Evolutionary conservation across 495 filamentous ascomycete genomes (phyloP), one percentile per base, ranked within the genome.

Genomic region (Talaromyces stipitatus): DNA sequence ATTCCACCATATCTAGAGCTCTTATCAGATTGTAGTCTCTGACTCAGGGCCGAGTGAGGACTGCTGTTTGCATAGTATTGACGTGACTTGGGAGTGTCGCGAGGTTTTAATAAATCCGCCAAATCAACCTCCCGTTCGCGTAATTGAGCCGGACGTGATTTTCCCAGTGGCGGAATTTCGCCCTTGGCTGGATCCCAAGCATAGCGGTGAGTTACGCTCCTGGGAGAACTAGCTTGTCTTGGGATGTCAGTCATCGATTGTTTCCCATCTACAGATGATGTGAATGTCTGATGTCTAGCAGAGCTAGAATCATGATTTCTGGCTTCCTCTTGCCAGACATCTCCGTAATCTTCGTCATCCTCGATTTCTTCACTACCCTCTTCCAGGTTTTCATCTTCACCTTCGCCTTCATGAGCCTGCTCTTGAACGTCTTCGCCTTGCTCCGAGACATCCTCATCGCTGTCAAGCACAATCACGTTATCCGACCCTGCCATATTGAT

Each of bases 391-490:
- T 41, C 38, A 2, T 50, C 57, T 9, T 79, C 72, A 6, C 57
- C 60, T 11, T 64, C 62, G 38, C 58, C 54, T 24, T 66, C 59
- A 29, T 45, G 51, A 22, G 9, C 24, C 50, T 38, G 20, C 16
- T 60, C 52, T 10, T 11, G 43, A 10, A 63, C 50, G 18, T 63
- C 57, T 16, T 55, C 33, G 5, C 62, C 50, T 23, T 50, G 24
- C 9, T 22, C 8, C 22, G 24, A 28, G 8, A 28, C 62, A 36
- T 60, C 62, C 6, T 67, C 66, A 61, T 81, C 78, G 45, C 79
- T 78, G 29, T 80, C 68, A 57, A 82, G 74, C 26, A 76, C 69
- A 54, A 83, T 78, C 27, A 82, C 67, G 57, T 77, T 68, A 50
- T 71, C 76, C 5, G 68, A 62, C 51, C 75, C 74, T 16, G 79